These are phyloP conservation scores for Chaetomium fimeti DNA, from an alignment of 495 filamentous ascomycete genomes.

Conservation along the genomic window DNA sequence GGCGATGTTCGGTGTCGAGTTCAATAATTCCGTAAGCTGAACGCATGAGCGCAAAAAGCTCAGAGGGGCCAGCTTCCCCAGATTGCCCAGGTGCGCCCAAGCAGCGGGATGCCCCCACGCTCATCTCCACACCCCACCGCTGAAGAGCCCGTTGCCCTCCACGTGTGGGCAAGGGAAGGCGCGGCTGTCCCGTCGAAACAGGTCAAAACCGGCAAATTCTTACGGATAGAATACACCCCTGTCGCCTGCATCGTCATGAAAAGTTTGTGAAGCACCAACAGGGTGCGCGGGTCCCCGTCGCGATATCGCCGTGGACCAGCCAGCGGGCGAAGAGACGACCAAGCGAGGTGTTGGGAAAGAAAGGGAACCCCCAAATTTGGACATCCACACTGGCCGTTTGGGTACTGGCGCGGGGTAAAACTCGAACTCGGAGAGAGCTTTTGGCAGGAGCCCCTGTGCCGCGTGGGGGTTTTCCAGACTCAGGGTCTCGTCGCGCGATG, in stretches of 20 bases:
- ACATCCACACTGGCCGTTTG: background rate
- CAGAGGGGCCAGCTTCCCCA: conserved; percentile 26
- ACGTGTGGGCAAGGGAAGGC: conserved; percentile 16
- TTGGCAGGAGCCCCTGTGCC: conserved; percentile 21
- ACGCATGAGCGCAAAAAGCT: conserved; percentile 18
- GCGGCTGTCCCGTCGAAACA: conserved; percentile 7
- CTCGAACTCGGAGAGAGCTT: background rate
- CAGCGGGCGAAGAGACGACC: background rate
- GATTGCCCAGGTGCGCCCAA: conserved; percentile 15
- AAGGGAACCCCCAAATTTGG: background rate
- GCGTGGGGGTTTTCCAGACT: conserved; percentile 24
- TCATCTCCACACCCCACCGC: conserved; percentile 31
- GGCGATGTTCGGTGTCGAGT: conserved; percentile 5
- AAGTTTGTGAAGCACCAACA: background rate
- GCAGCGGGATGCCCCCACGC: conserved; percentile 24
- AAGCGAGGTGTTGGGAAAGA: background rate
- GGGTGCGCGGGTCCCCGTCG: background rate
- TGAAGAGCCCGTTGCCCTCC: conserved; percentile 10
- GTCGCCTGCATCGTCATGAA: background rate
- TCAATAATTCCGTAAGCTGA: conserved; percentile 24
- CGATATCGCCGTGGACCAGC: too few species aligned
- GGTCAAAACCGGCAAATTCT: conserved; percentile 6
- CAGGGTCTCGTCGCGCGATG: background rate
- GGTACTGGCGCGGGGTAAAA: background rate
- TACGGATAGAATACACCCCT: conserved; percentile 3